phyloP scores from a whole-genome alignment of 1,139 yeast genomes.

The Lodderomyces metapsilosis region DNA sequence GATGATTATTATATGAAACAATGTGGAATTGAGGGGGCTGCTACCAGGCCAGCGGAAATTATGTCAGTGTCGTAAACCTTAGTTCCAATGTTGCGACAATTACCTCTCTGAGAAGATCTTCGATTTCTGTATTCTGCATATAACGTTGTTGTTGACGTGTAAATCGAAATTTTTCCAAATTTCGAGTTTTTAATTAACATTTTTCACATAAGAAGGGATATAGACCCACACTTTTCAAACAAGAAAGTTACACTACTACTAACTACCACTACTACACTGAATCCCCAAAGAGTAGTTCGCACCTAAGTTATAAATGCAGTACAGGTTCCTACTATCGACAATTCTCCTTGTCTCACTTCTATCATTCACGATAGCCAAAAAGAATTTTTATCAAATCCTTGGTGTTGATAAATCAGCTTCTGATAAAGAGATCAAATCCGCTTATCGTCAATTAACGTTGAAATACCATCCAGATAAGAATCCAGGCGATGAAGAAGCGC shows the following conservation, averaged over 20 bases:
- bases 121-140: neutral
- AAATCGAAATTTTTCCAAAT: conserved; percentile 1
- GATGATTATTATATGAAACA: no score
- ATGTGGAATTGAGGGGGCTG: no score
- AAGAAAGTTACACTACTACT: no score
- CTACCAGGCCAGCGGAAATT: no score
- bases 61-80: neutral
- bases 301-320: conserved; percentile 6
- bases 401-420: conserved; percentile 69
- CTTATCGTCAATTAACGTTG: conserved; percentile 80
- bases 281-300: no score
- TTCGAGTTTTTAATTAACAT: conserved; percentile 1
- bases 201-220: no score
- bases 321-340: conserved; percentile 10
- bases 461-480: conserved; percentile 96
- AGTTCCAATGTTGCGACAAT: neutral
- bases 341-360: conserved; percentile 8
- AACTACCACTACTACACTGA: no score
- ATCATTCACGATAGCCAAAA: conserved; percentile 13
- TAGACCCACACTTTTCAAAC: no score
- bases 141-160: conserved; percentile 1
- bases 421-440: conserved; percentile 81
- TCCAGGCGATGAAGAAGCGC: conserved; percentile 69
- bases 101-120: neutral
- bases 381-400: conserved; percentile 45